These are phyloP conservation scores for Ambrosiella beaveri DNA, from an alignment of 2,329 filamentous ascomycete species.

Conservation along the genomic window DNA sequence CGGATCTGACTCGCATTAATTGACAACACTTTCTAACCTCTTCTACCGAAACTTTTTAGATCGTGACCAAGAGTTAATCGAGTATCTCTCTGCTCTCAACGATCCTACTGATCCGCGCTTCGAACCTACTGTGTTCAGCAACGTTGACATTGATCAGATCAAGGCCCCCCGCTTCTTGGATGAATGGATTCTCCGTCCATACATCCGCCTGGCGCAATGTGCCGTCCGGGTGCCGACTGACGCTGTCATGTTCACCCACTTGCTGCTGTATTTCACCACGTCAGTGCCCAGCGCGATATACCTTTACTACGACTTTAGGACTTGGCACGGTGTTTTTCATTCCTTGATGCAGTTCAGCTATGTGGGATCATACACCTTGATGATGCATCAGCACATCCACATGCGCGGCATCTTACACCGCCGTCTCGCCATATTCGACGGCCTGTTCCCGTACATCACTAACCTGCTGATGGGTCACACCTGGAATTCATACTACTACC, in stretches of 20 bases:
- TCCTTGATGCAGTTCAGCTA: constrained; percentile 49
- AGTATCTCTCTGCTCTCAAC: constrained; percentile 25
- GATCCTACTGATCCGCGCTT: constrained; percentile 25
- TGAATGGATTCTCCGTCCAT: constrained; percentile 38
- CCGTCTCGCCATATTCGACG: constrained; percentile 39
- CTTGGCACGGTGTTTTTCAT: constrained; percentile 49
- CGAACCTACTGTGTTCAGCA: constrained; percentile 29
- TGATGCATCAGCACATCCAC: constrained; percentile 78
- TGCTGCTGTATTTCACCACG: constrained; percentile 53
- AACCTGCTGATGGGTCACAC: constrained; percentile 70
- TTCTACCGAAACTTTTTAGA: neutral
- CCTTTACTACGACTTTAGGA: constrained; percentile 50
- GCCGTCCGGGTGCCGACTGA: constrained; percentile 51
- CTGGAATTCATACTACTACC: constrained; percentile 73
- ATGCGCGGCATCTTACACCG: constrained; percentile 49
- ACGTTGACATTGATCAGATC: constrained; percentile 23
- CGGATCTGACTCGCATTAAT: neutral
- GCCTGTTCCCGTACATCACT: constrained; percentile 51
- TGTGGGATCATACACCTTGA: constrained; percentile 57
- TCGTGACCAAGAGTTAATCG: constrained; percentile 20
- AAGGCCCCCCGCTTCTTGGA: constrained; percentile 25
- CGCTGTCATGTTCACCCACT: constrained; percentile 61
- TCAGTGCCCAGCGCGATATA: constrained; percentile 50
- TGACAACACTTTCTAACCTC: neutral
- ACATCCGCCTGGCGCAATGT: constrained; percentile 35